Evolutionary conservation across 2,329 filamentous ascomycete species (phyloP).

Genomic region (Myriosclerotinia curreyana): DNA sequence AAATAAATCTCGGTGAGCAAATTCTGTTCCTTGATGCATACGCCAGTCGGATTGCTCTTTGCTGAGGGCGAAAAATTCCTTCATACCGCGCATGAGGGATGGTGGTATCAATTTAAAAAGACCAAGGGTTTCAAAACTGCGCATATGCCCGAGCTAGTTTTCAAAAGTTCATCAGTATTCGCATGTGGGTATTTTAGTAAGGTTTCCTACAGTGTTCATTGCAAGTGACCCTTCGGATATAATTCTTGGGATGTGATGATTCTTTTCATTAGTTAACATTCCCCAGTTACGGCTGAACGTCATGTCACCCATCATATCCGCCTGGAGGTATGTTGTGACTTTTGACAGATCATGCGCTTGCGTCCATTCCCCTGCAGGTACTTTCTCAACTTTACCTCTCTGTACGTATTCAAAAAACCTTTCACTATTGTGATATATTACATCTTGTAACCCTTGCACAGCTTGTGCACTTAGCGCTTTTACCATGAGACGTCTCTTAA

Average conservation of each 20-base stretch:
- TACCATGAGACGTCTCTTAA: conserved; percentile 2
- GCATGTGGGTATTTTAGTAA: not conserved
- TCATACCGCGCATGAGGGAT: not conserved
- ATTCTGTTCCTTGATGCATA: not conserved
- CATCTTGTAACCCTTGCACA: not conserved
- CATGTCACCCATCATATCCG: conserved; percentile 8
- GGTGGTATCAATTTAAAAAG: not conserved
- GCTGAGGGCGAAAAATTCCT: not conserved
- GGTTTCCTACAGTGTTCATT: conserved; percentile 9
- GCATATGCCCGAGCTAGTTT: conserved; percentile 8
- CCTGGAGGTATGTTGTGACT: not conserved
- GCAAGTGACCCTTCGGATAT: not conserved
- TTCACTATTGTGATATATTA: not conserved
- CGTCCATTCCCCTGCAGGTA: not conserved
- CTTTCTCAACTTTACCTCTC: not conserved
- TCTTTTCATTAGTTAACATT: not conserved
- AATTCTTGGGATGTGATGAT: not conserved
- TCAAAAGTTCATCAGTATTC: not conserved
- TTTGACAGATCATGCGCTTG: not conserved
- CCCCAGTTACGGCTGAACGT: conserved; percentile 3
- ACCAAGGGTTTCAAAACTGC: not conserved
- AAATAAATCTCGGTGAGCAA: not conserved
- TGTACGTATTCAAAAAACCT: not conserved
- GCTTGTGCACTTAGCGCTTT: not conserved
- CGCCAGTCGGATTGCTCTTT: conserved; percentile 5